Conservation (phyloP, 2,329 filamentous ascomycete genomes). For the Furcasterigmium sp. region DNA sequence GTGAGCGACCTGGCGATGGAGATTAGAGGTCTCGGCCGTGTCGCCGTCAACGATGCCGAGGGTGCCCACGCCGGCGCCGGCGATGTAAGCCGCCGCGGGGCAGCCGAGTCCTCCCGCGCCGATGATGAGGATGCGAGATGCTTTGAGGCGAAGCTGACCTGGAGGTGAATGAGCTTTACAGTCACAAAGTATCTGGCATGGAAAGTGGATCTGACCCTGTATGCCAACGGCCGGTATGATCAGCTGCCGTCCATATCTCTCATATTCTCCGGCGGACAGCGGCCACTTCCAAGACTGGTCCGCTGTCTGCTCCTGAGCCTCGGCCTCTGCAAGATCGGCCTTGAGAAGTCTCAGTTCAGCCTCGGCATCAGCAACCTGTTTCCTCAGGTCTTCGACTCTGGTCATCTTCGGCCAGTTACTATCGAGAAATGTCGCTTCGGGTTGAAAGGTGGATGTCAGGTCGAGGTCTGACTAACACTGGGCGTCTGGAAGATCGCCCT, state of each 20-base stretch:
- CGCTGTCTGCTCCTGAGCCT: slow-evolving; percentile 18
- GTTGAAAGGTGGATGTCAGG: not conserved
- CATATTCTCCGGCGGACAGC: slow-evolving; percentile 67
- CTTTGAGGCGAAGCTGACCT: slow-evolving; percentile 73
- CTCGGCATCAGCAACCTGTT: slow-evolving; percentile 43
- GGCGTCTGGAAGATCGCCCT: not conserved
- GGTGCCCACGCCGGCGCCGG: slow-evolving; percentile 79
- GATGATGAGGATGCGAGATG: slow-evolving; percentile 70
- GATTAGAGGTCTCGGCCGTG: slow-evolving; percentile 79
- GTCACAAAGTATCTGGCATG: not conserved
- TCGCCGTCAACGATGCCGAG: slow-evolving; percentile 87
- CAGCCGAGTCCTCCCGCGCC: slow-evolving; percentile 88
- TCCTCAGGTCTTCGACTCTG: slow-evolving; percentile 32
- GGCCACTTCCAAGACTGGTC: slow-evolving; percentile 56
- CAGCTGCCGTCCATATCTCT: slow-evolving; percentile 84
- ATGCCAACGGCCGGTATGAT: slow-evolving; percentile 80
- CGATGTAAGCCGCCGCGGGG: slow-evolving; percentile 87
- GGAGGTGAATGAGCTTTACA: slow-evolving; percentile 3
- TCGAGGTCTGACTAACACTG: not conserved
- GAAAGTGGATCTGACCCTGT: slow-evolving; percentile 46
- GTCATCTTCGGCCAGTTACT: slow-evolving; percentile 31
- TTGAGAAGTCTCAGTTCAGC: slow-evolving; percentile 39
- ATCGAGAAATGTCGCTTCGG: not conserved
- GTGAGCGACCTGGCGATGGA: slow-evolving; percentile 89
- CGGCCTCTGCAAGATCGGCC: slow-evolving; percentile 35